Evolutionary conservation across 805 yeast genomes (phyloP).

Genomic region (Metschnikowia arizonensis): DNA sequence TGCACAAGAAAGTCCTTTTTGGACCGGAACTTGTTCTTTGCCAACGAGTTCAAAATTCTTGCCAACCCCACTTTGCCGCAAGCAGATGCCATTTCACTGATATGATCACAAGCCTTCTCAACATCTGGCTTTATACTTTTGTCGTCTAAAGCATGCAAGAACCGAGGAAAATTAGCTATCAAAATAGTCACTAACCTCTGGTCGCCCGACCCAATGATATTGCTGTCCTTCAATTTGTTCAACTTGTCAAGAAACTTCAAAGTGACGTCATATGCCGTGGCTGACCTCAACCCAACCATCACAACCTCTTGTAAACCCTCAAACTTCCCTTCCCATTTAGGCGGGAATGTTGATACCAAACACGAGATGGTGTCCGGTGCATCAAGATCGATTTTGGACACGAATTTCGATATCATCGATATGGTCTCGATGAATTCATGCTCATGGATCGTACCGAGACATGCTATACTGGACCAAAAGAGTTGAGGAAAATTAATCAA

Average conservation of each 20-base stretch:
- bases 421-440: slow-evolving; percentile 87
- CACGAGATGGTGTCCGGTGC: slow-evolving; percentile 82
- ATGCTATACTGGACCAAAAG: slow-evolving; percentile 94
- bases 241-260: slow-evolving; percentile 69
- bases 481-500: slow-evolving; percentile 86
- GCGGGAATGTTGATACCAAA: slow-evolving; percentile 81
- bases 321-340: slow-evolving; percentile 92
- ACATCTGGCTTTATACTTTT: slow-evolving; percentile 46
- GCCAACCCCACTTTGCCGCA: slow-evolving; percentile 57
- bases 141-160: slow-evolving; percentile 70
- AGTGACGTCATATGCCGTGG: slow-evolving; percentile 74
- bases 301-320: slow-evolving; percentile 81
- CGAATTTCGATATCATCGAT: slow-evolving; percentile 74
- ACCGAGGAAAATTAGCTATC: slow-evolving; percentile 77
- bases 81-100: slow-evolving; percentile 58
- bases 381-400: slow-evolving; percentile 81
- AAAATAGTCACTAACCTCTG: slow-evolving; percentile 67
- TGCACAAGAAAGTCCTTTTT: slow-evolving; percentile 86
- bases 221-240: slow-evolving; percentile 62
- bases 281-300: slow-evolving; percentile 78
- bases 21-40: slow-evolving; percentile 79
- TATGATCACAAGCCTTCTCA: slow-evolving; percentile 37
- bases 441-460: slow-evolving; percentile 85
- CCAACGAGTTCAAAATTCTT: slow-evolving; percentile 69
- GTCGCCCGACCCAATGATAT: slow-evolving; percentile 69